Evolutionary conservation across 345 rosid genomes (phyloP), one percentile per base, ranked within the genome.

Genomic region (Acer yangbiense): DNA sequence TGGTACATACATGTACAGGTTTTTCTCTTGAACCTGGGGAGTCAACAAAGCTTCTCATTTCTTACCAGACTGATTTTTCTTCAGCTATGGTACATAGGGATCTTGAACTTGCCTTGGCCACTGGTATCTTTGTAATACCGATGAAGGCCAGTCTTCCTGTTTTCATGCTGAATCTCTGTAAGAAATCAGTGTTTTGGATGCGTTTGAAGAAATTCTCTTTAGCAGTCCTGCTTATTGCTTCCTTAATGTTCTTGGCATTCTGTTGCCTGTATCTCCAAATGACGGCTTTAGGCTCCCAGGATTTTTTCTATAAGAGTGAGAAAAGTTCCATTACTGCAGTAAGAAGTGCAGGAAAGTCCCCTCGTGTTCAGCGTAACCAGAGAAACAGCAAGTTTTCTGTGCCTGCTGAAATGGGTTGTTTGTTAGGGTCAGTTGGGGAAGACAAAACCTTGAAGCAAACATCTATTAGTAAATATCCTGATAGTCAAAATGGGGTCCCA

Each of bases 141-240:
- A 83, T 92, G 89, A 91, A 85, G 84, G 93, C 98, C 21, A 90
- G 82, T 64, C 74, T 93, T 29, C 91, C 96, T 32, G 75, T 87
- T 65, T 65, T 82, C 75, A 83, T 88, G 85, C 84, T 90, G 60
- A 85, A 85, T 75, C 79, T 86, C 29, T 92, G 96, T 85, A 91
- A 81, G 77, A 93, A 84, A 73, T 82, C 93, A 7, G 75, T 87
- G 65, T 86, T 86, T 82, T 92, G 89, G 97, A 82, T 80, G 76
- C 83, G 85, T 6, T 77, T 85, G 71, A 92, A 85, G 92, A 93
- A 90, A 82, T 70, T 87, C 43, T 82, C 78, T 10, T 20, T 77
- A 2, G 85, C 86, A 12, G 67, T 87, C 64, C 74, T 91, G 67
- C 66, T 93, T 18, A 82, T 83, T 69, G 90, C 78, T 79, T 85